These are phyloP conservation scores for Fomitopsis pinicola DNA, from an alignment of 1,284 basidiomycete genomes.

Conservation along the genomic window DNA sequence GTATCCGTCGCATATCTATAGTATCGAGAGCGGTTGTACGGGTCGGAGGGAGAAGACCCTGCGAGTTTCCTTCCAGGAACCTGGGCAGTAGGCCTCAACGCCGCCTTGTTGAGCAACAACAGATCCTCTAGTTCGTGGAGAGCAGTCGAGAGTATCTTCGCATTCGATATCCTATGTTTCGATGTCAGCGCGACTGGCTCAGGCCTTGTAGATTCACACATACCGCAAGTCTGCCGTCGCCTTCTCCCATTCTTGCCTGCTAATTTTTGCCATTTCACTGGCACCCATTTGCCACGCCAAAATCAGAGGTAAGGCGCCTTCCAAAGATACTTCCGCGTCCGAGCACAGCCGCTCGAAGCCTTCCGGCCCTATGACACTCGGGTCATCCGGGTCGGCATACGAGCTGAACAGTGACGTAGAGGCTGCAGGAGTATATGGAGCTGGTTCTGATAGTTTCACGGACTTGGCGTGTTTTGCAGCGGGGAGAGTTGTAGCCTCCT, in stretches of 20 bases:
- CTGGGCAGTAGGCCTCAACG: constrained; percentile 18
- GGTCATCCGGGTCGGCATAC: constrained; percentile 60
- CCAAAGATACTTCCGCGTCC: constrained; percentile 62
- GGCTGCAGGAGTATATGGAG: constrained; percentile 46
- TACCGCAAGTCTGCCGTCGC: constrained; percentile 57
- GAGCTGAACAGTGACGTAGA: constrained; percentile 53
- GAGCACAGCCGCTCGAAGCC: constrained; percentile 63
- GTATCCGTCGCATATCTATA: constrained; percentile 43
- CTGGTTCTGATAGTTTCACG: constrained; percentile 20
- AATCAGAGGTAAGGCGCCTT: constrained; percentile 64
- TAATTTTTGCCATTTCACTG: constrained; percentile 66
- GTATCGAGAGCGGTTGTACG: constrained; percentile 56
- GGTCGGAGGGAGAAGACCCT: constrained; percentile 17
- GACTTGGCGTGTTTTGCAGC: constrained; percentile 8
- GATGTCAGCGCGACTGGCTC: background rate
- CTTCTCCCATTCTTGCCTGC: constrained; percentile 61
- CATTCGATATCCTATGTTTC: constrained; percentile 50
- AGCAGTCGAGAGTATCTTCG: constrained; percentile 43
- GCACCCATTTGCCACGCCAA: constrained; percentile 69
- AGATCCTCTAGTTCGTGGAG: constrained; percentile 60
- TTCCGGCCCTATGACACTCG: constrained; percentile 57
- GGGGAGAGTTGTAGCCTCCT: background rate
- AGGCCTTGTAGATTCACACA: constrained; percentile 17
- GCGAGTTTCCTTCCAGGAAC: constrained; percentile 16
- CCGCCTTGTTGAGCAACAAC: constrained; percentile 47